A percentile compares a stretch with the other conserved stretches of the same genome.
These are phyloP conservation scores for Crucibulum laeve DNA, from an alignment of 768 basidiomycete genomes.

Conservation along the genomic window DNA sequence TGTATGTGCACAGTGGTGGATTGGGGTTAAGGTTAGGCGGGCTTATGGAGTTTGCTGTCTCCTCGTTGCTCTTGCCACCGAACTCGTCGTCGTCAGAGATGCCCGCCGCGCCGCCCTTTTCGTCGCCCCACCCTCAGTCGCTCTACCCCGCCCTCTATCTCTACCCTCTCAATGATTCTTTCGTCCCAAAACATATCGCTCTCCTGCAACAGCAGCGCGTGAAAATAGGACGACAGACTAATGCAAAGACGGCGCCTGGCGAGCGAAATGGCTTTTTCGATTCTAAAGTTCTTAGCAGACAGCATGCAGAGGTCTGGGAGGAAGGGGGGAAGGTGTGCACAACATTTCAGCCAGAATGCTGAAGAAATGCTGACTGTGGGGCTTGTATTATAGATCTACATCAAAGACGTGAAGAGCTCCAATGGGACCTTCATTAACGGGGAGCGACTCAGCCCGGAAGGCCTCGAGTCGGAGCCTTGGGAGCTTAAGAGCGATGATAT, in stretches of 20 bases:
- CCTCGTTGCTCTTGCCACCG: not conserved
- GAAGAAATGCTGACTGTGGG: slow-evolving; percentile 11
- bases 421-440: slow-evolving; percentile 99
- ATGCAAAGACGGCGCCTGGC: slow-evolving; percentile 88
- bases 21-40: too few species aligned
- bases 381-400: slow-evolving; percentile 67
- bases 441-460: slow-evolving; percentile 85
- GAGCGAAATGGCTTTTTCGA: slow-evolving; percentile 98
- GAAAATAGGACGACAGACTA: slow-evolving; percentile 95
- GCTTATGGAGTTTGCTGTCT: too few species aligned
- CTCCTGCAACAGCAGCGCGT: slow-evolving; percentile 63
- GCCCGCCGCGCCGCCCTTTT: slow-evolving; percentile 1
- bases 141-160: slow-evolving; percentile 54
- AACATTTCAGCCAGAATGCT: not conserved
- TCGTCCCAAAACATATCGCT: slow-evolving; percentile 92
- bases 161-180: slow-evolving; percentile 92
- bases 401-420: slow-evolving; percentile 97
- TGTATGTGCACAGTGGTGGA: too few species aligned
- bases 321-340: slow-evolving; percentile 72
- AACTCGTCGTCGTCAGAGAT: not conserved
- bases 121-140: not conserved
- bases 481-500: slow-evolving; percentile 95
- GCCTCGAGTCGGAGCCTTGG: slow-evolving; percentile 86
- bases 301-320: slow-evolving; percentile 99
- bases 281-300: slow-evolving; percentile 86